Evolutionary conservation across 257 asterid genomes (phyloP).

Genomic region (Ocimum tenuiflorum): DNA sequence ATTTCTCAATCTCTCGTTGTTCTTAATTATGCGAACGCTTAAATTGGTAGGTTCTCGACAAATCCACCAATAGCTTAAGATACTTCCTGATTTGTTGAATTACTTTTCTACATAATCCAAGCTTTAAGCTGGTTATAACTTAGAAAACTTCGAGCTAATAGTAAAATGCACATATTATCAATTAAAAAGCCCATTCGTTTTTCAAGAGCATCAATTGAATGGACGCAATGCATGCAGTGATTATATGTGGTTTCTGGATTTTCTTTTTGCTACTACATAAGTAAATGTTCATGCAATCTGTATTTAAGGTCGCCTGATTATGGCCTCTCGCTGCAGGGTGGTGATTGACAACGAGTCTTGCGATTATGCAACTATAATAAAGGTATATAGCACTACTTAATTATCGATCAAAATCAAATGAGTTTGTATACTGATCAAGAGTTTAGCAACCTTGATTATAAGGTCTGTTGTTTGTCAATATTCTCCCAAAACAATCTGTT

Average conservation of each 20-base stretch:
- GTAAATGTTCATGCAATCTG: not conserved
- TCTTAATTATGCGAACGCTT: not conserved
- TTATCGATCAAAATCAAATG: not conserved
- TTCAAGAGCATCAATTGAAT: not conserved
- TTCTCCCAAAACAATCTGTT: not conserved
- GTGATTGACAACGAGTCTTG: constrained; percentile 57
- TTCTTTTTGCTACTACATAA: not conserved
- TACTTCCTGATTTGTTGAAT: not conserved
- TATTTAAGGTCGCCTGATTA: not conserved
- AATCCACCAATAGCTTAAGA: no score
- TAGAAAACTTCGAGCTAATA: not conserved
- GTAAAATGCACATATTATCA: no score
- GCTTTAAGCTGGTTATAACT: not conserved
- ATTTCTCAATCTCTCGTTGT: not conserved
- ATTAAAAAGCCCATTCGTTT: not conserved
- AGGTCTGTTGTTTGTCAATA: not conserved
- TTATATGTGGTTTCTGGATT: not conserved
- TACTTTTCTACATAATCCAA: not conserved
- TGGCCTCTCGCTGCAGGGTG: constrained; percentile 45
- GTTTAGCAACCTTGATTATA: not conserved
- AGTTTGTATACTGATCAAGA: not conserved
- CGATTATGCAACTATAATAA: constrained; percentile 56
- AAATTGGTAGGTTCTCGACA: not conserved
- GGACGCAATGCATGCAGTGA: not conserved
- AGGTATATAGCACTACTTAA: constrained; percentile 29